Base-by-base conservation (phyloP, 805 yeast genomes). In the Cyberlindnera meyerae region DNA sequence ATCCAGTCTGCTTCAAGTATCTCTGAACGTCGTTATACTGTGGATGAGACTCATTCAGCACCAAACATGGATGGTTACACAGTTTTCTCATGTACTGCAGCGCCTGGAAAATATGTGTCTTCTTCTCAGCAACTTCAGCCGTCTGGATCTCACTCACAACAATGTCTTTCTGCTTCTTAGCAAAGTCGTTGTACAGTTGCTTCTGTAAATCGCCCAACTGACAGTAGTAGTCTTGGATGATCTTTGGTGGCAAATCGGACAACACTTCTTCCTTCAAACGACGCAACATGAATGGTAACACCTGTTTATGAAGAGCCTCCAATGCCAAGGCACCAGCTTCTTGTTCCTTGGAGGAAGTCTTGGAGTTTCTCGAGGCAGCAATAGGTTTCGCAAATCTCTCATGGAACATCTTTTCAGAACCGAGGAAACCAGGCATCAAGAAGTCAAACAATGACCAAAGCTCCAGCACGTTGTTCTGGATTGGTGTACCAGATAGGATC, bases 321-420 rank as follows among this genome's bases (percentile, higher is more conserved):
- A 94, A 67, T 0, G 97, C 98, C 44, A 93, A 66, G 0, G 97
- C 96, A 30, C 98, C 99, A 1, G 88, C 87, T 57, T 93, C 99
- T 57, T 93, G 97, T 51, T 93, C 98, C 52, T 81, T 90, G 0
- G 94, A 80, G 3, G 88, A 75, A 0, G 89, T 85, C 57, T 89
- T 90, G 48, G 87, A 80, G 48, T 84, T 86, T 55, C 96, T 71
- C 27, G 95, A 82, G 2, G 95, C 90, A 4, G 97, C 90, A 57
- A 93, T 93, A 3, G 99, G 99, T 54, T 89, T 89, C n/a, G 97
- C 94, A 69, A 90, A 93, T 48, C 89, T 75, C 44, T 90, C 97
- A 53, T 88, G 93, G 66, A 93, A 93, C 33, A 82, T 73, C 60
- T 88, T 90, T 54, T 93, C 98, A 3, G 94, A 80, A 11, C 99